Evolutionary conservation across 805 yeast genomes (phyloP).

Genomic region (Teunomyces kruisii): DNA sequence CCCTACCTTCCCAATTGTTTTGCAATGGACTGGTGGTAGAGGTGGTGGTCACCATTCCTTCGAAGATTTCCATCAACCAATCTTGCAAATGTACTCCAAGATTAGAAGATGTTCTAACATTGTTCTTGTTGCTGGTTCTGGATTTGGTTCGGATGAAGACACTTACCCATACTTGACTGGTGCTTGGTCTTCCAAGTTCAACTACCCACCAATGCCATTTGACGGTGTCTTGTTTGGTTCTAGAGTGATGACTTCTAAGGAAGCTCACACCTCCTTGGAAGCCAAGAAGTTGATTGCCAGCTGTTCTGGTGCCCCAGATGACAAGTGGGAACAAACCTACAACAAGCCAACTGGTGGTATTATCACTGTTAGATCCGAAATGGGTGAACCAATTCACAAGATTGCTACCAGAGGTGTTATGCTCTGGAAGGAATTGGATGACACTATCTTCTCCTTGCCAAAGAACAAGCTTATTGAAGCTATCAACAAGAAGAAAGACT

Average conservation of each 20-base stretch:
- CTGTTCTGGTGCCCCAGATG: conserved; percentile 87
- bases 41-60: conserved; percentile 99
- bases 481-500: conserved; percentile 76
- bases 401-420: conserved; percentile 96
- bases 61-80: conserved; percentile 98
- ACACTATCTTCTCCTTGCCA: conserved; percentile 87
- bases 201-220: conserved; percentile 98
- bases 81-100: conserved; percentile 91
- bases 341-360: conserved; percentile 96
- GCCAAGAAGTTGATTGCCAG: conserved; percentile 91
- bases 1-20: conserved; percentile 93
- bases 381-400: conserved; percentile 99
- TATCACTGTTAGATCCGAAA: conserved; percentile 93
- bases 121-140: conserved; percentile 93
- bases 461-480: conserved; percentile 83
- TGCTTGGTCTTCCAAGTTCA: conserved; percentile 84
- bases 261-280: conserved; percentile 88
- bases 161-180: conserved; percentile 98
- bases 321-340: conserved; percentile 91
- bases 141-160: conserved; percentile 95
- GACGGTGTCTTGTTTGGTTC: conserved; percentile 97
- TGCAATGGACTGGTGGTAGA: conserved; percentile 99
- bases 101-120: conserved; percentile 91
- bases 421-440: conserved; percentile 97
- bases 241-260: conserved; percentile 96